Conservation (phyloP, 164 flowering plant genomes). For the Sedum album region DNA sequence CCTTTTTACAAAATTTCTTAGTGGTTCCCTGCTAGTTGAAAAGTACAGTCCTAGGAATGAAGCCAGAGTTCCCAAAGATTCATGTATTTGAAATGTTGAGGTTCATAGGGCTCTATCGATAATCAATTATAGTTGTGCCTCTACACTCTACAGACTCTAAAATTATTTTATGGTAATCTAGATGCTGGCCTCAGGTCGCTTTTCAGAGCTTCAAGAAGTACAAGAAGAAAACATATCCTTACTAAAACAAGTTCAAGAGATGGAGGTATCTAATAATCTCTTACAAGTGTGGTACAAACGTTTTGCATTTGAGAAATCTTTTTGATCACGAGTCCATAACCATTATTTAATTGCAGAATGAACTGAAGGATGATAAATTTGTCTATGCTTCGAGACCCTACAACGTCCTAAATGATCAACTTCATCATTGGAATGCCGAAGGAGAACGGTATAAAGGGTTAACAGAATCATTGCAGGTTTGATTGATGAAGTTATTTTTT, state of each 20-base stretch:
- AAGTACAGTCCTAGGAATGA: not conserved
- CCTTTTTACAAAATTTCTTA: not conserved
- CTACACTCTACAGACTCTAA: not conserved
- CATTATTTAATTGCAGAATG: slow-evolving; percentile 37
- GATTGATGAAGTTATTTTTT: not conserved
- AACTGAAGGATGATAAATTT: slow-evolving; percentile 67
- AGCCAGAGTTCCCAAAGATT: not conserved
- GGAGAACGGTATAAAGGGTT: slow-evolving; percentile 52
- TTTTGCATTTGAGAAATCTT: not conserved
- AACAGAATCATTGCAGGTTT: slow-evolving; percentile 71
- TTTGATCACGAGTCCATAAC: not conserved
- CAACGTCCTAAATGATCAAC: slow-evolving; percentile 61
- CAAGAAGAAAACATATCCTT: slow-evolving; percentile 46
- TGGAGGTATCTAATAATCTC: slow-evolving; percentile 46
- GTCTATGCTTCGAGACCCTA: slow-evolving; percentile 60
- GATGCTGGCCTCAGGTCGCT: slow-evolving; percentile 67
- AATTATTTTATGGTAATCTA: slow-evolving; percentile 19
- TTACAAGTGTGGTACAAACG: not conserved
- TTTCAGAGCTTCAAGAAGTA: slow-evolving; percentile 77
- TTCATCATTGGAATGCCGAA: slow-evolving; percentile 74
- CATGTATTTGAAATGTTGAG: not conserved
- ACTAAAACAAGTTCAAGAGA: slow-evolving; percentile 59
- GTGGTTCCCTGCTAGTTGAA: not conserved
- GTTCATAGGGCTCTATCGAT: not conserved
- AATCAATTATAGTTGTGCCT: not conserved